A percentile compares a stretch with the other conserved stretches of the same genome.
Conservation (phyloP, 306 rosid genomes). For the Rubus idaeus region DNA sequence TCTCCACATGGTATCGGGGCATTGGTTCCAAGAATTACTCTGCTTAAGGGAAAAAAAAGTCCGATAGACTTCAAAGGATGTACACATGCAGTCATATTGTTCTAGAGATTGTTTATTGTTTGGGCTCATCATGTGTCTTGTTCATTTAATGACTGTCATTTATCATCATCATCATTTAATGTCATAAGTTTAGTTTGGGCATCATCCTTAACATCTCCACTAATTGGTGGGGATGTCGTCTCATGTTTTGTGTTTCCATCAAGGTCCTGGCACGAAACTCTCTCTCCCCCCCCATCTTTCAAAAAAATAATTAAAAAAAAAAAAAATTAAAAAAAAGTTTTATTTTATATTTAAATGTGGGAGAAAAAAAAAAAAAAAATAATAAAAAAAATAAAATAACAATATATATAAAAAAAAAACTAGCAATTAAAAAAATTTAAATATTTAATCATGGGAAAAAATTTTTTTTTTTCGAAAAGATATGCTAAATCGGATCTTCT, state of each 20-base stretch:
- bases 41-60: not conserved
- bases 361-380: no score
- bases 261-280: not conserved
- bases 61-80: no score
- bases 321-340: no score
- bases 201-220: not conserved
- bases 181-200: not conserved
- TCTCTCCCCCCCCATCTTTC: no score
- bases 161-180: not conserved
- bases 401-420: no score
- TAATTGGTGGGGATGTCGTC: not conserved
- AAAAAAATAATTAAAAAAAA: no score
- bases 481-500: not conserved
- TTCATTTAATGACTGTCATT: not conserved
- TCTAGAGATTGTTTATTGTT: not conserved
- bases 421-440: no score
- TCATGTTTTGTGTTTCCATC: not conserved
- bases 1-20: not conserved
- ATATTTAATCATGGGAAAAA: no score
- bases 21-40: not conserved
- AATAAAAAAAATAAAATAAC: no score
- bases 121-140: not conserved
- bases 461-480: no score
- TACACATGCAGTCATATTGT: not conserved
- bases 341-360: no score